phyloP scores from a whole-genome alignment of 441 rosid genomes.

The Adansonia gregorii region DNA sequence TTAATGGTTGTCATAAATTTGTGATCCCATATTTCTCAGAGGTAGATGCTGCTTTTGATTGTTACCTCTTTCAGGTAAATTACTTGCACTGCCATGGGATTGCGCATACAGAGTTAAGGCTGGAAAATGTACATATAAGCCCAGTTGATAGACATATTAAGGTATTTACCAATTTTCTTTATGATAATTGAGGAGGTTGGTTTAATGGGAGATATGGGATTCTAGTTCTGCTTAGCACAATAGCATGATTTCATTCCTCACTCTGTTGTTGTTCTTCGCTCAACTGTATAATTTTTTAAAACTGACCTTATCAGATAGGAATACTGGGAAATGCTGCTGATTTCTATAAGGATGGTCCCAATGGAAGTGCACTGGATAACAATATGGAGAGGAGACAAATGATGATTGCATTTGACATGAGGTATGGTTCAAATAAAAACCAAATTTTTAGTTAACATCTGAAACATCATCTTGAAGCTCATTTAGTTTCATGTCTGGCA shows the following conservation, averaged over 20 bases:
- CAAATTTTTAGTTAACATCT: slow-evolving; percentile 18
- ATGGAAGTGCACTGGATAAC: slow-evolving; percentile 49
- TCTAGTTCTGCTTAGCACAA: slow-evolving; percentile 18
- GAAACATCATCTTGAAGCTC: slow-evolving; percentile 28
- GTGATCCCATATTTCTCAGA: background rate
- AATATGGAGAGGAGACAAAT: slow-evolving; percentile 70
- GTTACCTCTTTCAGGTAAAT: slow-evolving; percentile 64
- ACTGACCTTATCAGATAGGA: slow-evolving; percentile 62
- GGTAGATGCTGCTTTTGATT: slow-evolving; percentile 17
- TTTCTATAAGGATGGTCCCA: slow-evolving; percentile 67
- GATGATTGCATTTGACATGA: slow-evolving; percentile 99
- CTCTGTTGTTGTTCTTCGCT: slow-evolving; percentile 13
- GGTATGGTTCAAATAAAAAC: slow-evolving; percentile 45
- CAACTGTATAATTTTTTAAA: background rate
- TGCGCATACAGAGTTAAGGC: slow-evolving; percentile 94
- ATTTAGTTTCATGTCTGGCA: slow-evolving; percentile 31
- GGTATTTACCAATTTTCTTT: slow-evolving; percentile 43
- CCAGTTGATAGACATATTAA: slow-evolving; percentile 96
- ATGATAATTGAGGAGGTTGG: background rate
- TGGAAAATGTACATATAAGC: slow-evolving; percentile 95
- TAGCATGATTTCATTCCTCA: background rate
- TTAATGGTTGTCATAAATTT: background rate
- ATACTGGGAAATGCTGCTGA: slow-evolving; percentile 95
- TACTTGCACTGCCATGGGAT: slow-evolving; percentile 98
- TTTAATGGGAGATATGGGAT: background rate